A percentile compares a stretch with the other conserved stretches of the same genome.
Conservation (phyloP, 805 yeast species). For the Candida chauliodis region DNA sequence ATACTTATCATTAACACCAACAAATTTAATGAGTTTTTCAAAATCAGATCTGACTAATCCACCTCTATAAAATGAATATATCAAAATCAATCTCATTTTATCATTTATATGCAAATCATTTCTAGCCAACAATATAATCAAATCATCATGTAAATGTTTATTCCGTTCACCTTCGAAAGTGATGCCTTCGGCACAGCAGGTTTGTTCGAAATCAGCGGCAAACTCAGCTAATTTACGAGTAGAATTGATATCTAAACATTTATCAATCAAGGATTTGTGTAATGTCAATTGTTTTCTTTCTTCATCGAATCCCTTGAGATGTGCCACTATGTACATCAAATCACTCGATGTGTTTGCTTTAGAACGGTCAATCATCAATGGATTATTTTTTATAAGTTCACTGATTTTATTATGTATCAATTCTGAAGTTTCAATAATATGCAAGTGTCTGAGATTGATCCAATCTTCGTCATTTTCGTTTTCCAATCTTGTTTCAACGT, state of each 20-base stretch:
- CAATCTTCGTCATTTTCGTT: conserved; percentile 71
- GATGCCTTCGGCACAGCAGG: conserved; percentile 67
- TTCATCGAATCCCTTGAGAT: conserved; percentile 62
- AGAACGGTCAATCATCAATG: conserved; percentile 66
- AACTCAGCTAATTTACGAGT: conserved; percentile 57
- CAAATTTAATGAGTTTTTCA: conserved; percentile 59
- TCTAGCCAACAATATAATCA: conserved; percentile 53
- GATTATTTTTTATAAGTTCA: conserved; percentile 68
- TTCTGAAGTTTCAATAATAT: conserved; percentile 72
- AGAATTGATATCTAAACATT: conserved; percentile 59
- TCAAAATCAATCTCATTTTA: conserved; percentile 67
- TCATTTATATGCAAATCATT: conserved; percentile 54
- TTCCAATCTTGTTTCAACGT: conserved; percentile 38
- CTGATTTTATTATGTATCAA: conserved; percentile 54
- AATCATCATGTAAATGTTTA: conserved; percentile 56
- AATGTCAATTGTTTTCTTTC: conserved; percentile 58
- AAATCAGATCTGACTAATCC: conserved; percentile 77
- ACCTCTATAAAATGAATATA: conserved; percentile 78
- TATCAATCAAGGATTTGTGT: conserved; percentile 61
- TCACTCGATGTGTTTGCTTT: conserved; percentile 66
- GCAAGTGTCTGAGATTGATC: conserved; percentile 67
- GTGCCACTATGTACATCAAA: conserved; percentile 71
- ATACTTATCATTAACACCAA: conserved; percentile 42
- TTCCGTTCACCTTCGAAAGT: conserved; percentile 64
- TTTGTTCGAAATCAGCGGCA: conserved; percentile 83